A percentile compares a stretch with the other conserved stretches of the same genome.
These are phyloP conservation scores for Viola pubescens DNA, from an alignment of 441 rosid genomes.

Conservation along the genomic window DNA sequence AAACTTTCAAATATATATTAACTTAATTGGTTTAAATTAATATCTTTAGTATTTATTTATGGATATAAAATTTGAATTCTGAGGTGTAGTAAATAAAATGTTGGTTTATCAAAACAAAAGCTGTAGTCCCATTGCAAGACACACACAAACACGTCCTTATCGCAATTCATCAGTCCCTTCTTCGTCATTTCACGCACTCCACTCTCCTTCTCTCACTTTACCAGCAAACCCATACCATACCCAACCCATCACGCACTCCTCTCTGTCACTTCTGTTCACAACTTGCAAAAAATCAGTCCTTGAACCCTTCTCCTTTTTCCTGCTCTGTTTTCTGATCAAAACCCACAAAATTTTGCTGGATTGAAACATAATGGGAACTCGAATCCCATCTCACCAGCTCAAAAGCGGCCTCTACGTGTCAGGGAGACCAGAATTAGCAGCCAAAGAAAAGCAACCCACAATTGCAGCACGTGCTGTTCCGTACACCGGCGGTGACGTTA, in stretches of 20 bases:
- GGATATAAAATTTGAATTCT: too few relatives aligned
- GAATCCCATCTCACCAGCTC: conserved; percentile 65
- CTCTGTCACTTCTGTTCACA: background rate
- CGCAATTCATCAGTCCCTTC: conserved; percentile 2
- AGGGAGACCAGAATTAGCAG: conserved; percentile 38
- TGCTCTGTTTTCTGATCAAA: conserved; percentile 14
- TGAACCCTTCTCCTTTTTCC: too few relatives aligned
- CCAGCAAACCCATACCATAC: background rate
- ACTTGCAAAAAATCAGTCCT: background rate
- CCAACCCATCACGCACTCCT: conserved; percentile 1
- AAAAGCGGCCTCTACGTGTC: conserved; percentile 60
- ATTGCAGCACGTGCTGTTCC: conserved; percentile 55
- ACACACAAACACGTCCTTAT: conserved; percentile 10
- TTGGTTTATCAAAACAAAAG: too few relatives aligned
- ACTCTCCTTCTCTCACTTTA: background rate
- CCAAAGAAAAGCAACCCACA: conserved; percentile 44
- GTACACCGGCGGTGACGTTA: conserved; percentile 70
- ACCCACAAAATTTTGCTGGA: background rate
- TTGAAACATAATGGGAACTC: conserved; percentile 32
- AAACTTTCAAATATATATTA: too few relatives aligned
- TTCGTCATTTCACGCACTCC: background rate
- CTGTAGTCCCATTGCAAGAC: background rate
- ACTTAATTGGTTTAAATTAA: too few relatives aligned
- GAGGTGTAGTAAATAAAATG: too few relatives aligned
- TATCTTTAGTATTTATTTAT: too few relatives aligned